Percentiles rank a stretch among this genome's conserved stretches.
Conservation (phyloP, 1,139 yeast species). For the Protomyces inundatus region DNA sequence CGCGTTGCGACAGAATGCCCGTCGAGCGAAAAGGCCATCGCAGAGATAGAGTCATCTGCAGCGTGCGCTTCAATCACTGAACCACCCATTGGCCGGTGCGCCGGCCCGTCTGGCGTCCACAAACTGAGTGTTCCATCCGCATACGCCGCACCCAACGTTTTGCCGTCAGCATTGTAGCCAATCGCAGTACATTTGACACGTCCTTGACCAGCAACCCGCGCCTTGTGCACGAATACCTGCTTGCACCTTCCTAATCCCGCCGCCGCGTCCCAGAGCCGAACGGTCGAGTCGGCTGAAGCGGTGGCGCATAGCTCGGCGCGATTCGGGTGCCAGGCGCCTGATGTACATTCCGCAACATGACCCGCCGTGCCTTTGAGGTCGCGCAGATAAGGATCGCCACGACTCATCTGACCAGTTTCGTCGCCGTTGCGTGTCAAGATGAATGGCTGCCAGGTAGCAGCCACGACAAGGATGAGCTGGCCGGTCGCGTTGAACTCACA, state of each 20-base stretch:
- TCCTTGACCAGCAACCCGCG: constrained; percentile 33
- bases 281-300: constrained; percentile 38
- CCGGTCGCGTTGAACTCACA: constrained; percentile 35
- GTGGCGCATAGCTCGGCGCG: constrained; percentile 36
- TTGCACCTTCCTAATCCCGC: constrained; percentile 34
- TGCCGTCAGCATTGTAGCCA: constrained; percentile 34
- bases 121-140: constrained; percentile 36
- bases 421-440: constrained; percentile 29
- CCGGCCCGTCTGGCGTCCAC: constrained; percentile 38
- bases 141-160: constrained; percentile 35
- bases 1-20: constrained; percentile 35
- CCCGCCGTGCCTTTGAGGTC: constrained; percentile 43
- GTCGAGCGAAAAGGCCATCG: constrained; percentile 31
- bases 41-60: constrained; percentile 32
- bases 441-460: constrained; percentile 36
- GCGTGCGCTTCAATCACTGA: constrained; percentile 34
- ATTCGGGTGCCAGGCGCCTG: constrained; percentile 39
- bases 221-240: constrained; percentile 36
- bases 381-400: constrained; percentile 42
- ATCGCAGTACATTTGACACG: constrained; percentile 34
- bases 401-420: constrained; percentile 35
- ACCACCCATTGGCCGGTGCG: constrained; percentile 36
- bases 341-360: constrained; percentile 39
- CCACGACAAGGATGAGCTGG: constrained; percentile 35
- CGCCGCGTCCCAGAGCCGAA: constrained; percentile 40